phyloP scores from a whole-genome alignment of 495 filamentous ascomycete species.

The Daldinia vernicosa region DNA sequence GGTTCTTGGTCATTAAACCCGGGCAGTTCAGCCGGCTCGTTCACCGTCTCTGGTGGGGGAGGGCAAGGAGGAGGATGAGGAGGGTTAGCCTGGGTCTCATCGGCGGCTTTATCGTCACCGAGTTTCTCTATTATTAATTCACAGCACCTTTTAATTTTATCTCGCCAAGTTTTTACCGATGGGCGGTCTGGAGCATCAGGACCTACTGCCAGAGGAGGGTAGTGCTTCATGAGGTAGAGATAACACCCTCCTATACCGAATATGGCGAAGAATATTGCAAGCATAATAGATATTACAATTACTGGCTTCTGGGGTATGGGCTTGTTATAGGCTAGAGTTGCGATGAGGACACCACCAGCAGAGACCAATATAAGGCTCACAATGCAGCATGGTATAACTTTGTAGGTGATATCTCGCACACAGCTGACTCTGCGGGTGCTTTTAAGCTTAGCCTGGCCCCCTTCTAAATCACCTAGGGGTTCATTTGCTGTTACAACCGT shows the following conservation, averaged over 20 bases:
- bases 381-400: constrained; percentile 33
- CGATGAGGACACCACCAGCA: constrained; percentile 24
- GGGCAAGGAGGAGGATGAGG: background rate
- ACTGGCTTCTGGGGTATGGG: constrained; percentile 32
- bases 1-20: background rate
- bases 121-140: constrained; percentile 9
- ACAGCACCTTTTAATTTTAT: background rate
- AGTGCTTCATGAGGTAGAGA: constrained; percentile 20
- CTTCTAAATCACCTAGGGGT: constrained; percentile 27
- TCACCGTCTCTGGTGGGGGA: background rate
- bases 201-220: constrained; percentile 13
- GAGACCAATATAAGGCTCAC: constrained; percentile 33
- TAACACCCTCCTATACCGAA: constrained; percentile 30
- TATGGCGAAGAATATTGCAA: constrained; percentile 25
- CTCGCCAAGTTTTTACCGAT: background rate
- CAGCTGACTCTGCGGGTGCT: constrained; percentile 10
- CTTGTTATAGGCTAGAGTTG: constrained; percentile 21
- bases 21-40: constrained; percentile 4
- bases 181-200: constrained; percentile 16
- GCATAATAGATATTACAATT: constrained; percentile 29
- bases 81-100: background rate
- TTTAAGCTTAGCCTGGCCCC: background rate
- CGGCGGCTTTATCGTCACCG: background rate
- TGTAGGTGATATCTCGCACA: constrained; percentile 38
- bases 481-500: constrained; percentile 12